Evolutionary conservation across 140 eudicot species (phyloP).

Genomic region (Flaveria floridana): DNA sequence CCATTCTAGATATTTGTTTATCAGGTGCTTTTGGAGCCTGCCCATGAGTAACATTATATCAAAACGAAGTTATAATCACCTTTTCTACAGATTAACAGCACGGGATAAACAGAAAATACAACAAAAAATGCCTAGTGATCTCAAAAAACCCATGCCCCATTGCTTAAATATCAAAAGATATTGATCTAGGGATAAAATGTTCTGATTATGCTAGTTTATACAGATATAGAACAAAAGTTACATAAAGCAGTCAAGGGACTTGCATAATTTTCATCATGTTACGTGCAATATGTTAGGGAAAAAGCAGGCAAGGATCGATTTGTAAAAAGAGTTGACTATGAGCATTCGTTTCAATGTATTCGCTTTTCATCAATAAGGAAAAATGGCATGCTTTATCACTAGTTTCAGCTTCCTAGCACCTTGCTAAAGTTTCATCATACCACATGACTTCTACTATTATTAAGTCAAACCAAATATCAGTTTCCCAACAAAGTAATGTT

Average conservation of each 20-base stretch:
- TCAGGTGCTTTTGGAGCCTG: conserved; percentile 83
- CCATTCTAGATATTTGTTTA: conserved; percentile 76
- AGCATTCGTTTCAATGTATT: neutral
- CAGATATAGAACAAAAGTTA: too few relatives aligned
- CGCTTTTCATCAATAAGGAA: neutral
- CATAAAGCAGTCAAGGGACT: neutral
- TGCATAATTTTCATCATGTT: neutral
- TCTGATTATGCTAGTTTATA: too few relatives aligned
- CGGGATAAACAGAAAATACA: too few relatives aligned
- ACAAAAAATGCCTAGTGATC: neutral
- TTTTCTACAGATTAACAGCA: neutral
- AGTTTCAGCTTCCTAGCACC: neutral
- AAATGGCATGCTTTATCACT: neutral
- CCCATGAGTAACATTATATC: conserved; percentile 13
- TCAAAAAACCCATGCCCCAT: neutral
- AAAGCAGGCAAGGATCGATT: neutral
- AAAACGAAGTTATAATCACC: conserved; percentile 14
- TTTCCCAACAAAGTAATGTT: neutral
- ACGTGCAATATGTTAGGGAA: neutral
- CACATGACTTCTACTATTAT: neutral
- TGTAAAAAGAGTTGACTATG: neutral
- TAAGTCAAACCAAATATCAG: neutral
- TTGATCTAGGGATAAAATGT: neutral
- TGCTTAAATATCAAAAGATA: neutral
- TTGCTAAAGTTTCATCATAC: neutral